Percentiles rank a stretch among this genome's conserved stretches.
Evolutionary conservation across 257 asterid species (phyloP).

Genomic region (Ballota nigra): DNA sequence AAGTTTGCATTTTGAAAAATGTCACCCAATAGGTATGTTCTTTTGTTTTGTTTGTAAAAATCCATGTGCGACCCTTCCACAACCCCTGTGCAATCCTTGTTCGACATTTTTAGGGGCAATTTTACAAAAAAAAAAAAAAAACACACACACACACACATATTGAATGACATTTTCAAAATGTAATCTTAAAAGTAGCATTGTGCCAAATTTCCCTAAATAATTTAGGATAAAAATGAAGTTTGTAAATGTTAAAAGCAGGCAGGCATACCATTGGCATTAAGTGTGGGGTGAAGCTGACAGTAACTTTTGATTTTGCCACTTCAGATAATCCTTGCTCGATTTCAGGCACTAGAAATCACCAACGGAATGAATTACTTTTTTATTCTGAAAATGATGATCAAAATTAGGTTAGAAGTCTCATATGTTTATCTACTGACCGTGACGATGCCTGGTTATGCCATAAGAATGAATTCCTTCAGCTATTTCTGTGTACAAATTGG

Average conservation of each 20-base stretch:
- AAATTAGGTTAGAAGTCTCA: background rate
- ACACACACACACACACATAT: no score
- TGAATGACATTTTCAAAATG: no score
- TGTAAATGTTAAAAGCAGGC: conserved; percentile 4
- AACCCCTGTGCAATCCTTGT: no score
- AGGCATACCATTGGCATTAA: conserved; percentile 87
- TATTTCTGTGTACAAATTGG: conserved; percentile 89
- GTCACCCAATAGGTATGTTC: no score
- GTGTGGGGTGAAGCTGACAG: conserved; percentile 97
- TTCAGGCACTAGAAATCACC: background rate
- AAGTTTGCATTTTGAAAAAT: no score
- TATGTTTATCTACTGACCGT: conserved; percentile 55
- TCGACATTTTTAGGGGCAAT: no score
- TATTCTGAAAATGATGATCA: background rate
- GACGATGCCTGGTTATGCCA: conserved; percentile 86
- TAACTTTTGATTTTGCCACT: conserved; percentile 40
- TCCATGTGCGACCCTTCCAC: no score
- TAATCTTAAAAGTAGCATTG: no score
- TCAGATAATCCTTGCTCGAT: background rate
- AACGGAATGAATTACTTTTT: background rate
- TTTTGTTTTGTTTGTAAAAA: no score
- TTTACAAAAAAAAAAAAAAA: no score
- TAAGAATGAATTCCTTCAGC: conserved; percentile 96
- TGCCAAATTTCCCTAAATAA: no score
- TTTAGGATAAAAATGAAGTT: background rate